phyloP scores from a whole-genome alignment of 2,329 filamentous ascomycete species.

The Trichoderma asperellum region DNA sequence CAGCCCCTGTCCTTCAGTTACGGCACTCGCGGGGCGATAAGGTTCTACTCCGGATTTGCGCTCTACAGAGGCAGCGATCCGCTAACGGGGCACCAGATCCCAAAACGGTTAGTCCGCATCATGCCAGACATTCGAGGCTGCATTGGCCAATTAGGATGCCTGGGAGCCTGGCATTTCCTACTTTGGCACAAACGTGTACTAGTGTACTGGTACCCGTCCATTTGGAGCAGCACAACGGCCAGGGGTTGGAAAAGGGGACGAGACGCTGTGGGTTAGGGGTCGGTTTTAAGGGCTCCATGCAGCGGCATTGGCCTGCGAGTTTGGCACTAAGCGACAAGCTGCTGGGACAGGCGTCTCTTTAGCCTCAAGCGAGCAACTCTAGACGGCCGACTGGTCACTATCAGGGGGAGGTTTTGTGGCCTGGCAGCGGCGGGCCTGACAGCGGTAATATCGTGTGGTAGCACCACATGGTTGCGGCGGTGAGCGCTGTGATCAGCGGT shows the following conservation, averaged over 20 bases:
- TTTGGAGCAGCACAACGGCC: neutral
- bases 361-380: constrained; percentile 8
- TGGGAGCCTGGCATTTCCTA: constrained; percentile 15
- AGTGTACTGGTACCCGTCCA: constrained; percentile 4
- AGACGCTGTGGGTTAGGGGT: constrained; percentile 21
- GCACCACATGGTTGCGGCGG: constrained; percentile 2
- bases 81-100: constrained; percentile 4
- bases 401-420: constrained; percentile 6
- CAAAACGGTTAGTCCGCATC: neutral
- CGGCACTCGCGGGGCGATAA: constrained; percentile 24
- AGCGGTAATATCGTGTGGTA: constrained; percentile 14
- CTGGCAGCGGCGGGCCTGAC: constrained; percentile 13
- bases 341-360: neutral
- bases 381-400: neutral
- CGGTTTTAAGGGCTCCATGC: constrained; percentile 27
- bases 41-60: neutral
- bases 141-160: constrained; percentile 17
- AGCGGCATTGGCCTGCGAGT: constrained; percentile 10
- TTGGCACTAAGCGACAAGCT: constrained; percentile 5
- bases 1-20: constrained; percentile 26
- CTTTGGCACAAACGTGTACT: neutral
- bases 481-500: constrained; percentile 20
- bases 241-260: constrained; percentile 19
- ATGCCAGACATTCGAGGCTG: neutral
- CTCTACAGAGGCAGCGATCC: neutral